phyloP scores from a whole-genome alignment of 345 rosid species.

The Rhizophora mangle region DNA sequence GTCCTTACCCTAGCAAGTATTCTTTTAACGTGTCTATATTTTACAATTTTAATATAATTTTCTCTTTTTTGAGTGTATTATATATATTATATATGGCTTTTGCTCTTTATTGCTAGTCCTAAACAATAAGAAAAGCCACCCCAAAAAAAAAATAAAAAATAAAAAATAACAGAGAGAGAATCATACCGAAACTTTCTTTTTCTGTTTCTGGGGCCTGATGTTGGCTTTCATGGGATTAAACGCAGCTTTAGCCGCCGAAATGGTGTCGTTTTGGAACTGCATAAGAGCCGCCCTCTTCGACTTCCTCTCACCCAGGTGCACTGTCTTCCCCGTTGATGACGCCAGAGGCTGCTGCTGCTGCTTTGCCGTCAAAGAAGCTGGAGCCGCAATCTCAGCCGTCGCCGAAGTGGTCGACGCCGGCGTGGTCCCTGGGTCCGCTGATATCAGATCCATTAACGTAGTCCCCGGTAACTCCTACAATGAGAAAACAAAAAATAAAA shows the following conservation, averaged over 20 bases:
- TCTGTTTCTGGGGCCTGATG: constrained; percentile 72
- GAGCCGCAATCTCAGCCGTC: constrained; percentile 31
- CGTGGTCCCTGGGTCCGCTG: constrained; percentile 63
- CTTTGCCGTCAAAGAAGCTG: constrained; percentile 30
- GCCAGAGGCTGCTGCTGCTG: constrained; percentile 11
- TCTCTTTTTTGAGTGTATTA: too few species aligned
- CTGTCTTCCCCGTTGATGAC: constrained; percentile 27
- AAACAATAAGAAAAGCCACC: not conserved
- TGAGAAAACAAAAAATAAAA: too few species aligned
- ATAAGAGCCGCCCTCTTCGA: constrained; percentile 73
- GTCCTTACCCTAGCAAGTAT: too few species aligned
- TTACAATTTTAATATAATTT: too few species aligned
- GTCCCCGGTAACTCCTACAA: constrained; percentile 67
- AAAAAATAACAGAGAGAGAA: too few species aligned
- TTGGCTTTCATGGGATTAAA: constrained; percentile 55
- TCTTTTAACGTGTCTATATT: too few species aligned
- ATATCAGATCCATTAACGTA: constrained; percentile 96
- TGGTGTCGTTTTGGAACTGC: constrained; percentile 93
- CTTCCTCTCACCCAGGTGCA: constrained; percentile 64
- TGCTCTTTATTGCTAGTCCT: too few species aligned
- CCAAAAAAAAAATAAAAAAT: too few species aligned
- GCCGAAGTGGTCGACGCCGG: constrained; percentile 35
- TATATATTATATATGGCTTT: too few species aligned
- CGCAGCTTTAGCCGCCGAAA: constrained; percentile 91
- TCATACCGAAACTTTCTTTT: constrained; percentile 39